Evolutionary conservation across 176 grass and related monocot genomes (phyloP).

Genomic region (Puya raimondii): DNA sequence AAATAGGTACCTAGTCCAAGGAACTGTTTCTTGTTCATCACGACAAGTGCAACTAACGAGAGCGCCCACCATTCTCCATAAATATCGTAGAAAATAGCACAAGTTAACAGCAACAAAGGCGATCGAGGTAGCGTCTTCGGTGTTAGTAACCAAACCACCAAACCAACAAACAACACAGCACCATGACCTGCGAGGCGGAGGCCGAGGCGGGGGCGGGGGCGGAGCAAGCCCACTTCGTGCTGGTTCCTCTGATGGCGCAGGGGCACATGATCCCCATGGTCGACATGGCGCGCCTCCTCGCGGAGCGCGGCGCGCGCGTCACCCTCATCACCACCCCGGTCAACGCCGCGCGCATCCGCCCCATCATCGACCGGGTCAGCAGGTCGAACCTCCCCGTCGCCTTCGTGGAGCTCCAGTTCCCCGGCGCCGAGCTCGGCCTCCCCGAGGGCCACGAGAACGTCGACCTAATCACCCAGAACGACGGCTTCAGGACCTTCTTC

Average conservation of each 20-base stretch:
- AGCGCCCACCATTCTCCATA: too few species aligned
- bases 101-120: too few species aligned
- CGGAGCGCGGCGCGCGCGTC: constrained; percentile 19
- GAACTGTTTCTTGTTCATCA: too few species aligned
- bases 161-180: neutral
- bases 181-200: neutral
- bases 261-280: constrained; percentile 66
- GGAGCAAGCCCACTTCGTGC: constrained; percentile 30
- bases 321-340: constrained; percentile 41
- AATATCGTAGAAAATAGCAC: too few species aligned
- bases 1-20: too few species aligned
- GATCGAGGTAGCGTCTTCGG: too few species aligned
- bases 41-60: too few species aligned
- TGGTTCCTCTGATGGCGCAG: constrained; percentile 43
- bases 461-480: constrained; percentile 12
- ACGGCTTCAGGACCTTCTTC: constrained; percentile 22
- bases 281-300: constrained; percentile 43
- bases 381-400: constrained; percentile 23
- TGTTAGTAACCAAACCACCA: neutral
- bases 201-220: neutral
- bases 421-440: constrained; percentile 8
- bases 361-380: constrained; percentile 9
- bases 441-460: constrained; percentile 28
- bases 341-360: constrained; percentile 31
- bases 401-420: constrained; percentile 35